These are phyloP conservation scores for Pachysolen tannophilus DNA, from an alignment of 805 yeast species.

Conservation along the genomic window DNA sequence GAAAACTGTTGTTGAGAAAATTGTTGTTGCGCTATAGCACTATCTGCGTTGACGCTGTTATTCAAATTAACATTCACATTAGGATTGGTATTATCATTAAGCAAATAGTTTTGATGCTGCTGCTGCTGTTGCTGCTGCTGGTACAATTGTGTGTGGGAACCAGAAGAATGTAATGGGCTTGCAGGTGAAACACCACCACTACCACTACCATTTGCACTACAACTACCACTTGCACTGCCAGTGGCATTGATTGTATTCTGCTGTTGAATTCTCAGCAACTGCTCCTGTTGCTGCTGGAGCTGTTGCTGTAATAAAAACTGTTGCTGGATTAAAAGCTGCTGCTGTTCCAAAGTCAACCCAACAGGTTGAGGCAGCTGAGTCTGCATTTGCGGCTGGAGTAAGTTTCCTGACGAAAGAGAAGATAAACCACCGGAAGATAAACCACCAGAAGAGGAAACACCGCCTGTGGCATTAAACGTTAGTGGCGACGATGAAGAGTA, in stretches of 20 bases:
- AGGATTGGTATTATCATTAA: conserved; percentile 7
- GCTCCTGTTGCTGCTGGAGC: conserved; percentile 9
- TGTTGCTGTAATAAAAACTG: conserved; percentile 9
- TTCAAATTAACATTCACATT: conserved; percentile 2
- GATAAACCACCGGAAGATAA: too few species aligned
- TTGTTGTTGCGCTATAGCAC: background rate
- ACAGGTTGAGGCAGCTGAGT: conserved; percentile 2
- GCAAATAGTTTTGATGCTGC: conserved; percentile 6
- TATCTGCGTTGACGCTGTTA: conserved; percentile 5
- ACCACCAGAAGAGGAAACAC: too few species aligned
- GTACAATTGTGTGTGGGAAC: background rate
- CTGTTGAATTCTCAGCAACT: conserved; percentile 6
- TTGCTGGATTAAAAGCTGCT: conserved; percentile 9
- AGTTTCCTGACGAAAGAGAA: too few species aligned
- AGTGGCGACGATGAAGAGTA: background rate
- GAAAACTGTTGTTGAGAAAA: conserved; percentile 1
- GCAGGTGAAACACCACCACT: too few species aligned
- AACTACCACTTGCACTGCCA: too few species aligned
- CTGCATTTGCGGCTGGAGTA: conserved; percentile 1
- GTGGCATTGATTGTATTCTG: background rate
- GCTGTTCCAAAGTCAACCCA: conserved; percentile 8
- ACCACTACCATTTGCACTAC: too few species aligned
- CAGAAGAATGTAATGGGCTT: conserved; percentile 3
- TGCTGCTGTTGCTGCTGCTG: conserved; percentile 6
- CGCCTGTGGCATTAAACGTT: too few species aligned